Evolutionary conservation across 768 basidiomycete species (phyloP), one percentile per base, ranked within the genome.

Genomic region (Suillus ampliporus): DNA sequence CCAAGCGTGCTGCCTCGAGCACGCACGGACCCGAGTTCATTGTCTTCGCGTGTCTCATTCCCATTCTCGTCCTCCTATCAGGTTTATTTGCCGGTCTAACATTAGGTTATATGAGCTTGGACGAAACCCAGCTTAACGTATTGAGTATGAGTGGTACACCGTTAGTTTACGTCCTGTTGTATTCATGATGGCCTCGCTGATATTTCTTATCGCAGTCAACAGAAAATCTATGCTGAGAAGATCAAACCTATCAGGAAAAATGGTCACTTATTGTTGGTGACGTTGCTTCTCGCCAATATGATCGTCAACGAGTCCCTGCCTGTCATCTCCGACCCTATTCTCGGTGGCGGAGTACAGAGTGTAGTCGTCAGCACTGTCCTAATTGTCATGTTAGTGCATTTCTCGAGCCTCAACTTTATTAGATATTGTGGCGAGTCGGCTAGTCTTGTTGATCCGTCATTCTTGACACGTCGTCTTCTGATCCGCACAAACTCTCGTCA

Each of bases 51-150:
- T 74, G 77, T 69, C 88, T 95, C 77, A 94, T 95, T 48, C 94
- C 94, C 58, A 71, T 94, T 38, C 88, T 95, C 69, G 94, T 95
- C 58, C 72, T 94, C 53, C 71, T 90, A 65, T 94, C 91, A 62
- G 94, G 94, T 72, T 69, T 94, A 62, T 95, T 95, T 85, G 94
- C 94, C 83, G 92, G 95, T 76, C 81, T 95, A 67, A 96, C 95
- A 62, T 80, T 96, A 51, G 94, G 94, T 38, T 95, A 94, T 75
- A 95, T 96, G 91, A 91, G 89, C 68, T 83, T 96, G 74, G 94
- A 97, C 76, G 91, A 91, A 75, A 95, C 94, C 44, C 94, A 95
- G 81, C 84, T 97, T 47, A 89, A 90, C 71, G 95, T 97, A 3
- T 78, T 97, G 23, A 88, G 89, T 65, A 89, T 94, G 64, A 90